Percentiles rank a stretch among this genome's conserved stretches.
phyloP scores from a whole-genome alignment of 2,329 filamentous ascomycete genomes.

The Fusarium sp. region DNA sequence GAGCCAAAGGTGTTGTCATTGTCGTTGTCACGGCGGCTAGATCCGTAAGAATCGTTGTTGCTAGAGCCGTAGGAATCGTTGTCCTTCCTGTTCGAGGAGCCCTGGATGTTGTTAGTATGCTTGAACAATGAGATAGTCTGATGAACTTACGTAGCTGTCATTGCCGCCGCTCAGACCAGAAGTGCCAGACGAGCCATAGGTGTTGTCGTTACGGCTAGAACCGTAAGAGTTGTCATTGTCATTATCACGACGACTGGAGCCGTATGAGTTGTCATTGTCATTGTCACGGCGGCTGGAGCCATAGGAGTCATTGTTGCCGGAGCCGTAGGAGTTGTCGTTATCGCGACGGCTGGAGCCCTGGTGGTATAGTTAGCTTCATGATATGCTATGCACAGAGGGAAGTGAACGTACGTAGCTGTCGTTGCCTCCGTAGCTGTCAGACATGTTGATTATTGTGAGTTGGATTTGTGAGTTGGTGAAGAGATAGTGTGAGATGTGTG shows the following conservation, averaged over 20 bases:
- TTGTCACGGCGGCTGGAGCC: slow-evolving; percentile 25
- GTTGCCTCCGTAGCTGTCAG: slow-evolving; percentile 58
- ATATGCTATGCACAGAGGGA: neutral
- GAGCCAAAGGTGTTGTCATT: slow-evolving; percentile 22
- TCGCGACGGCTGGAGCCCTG: slow-evolving; percentile 37
- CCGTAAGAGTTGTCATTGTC: slow-evolving; percentile 20
- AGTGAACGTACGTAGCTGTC: slow-evolving; percentile 46
- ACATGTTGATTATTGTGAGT: slow-evolving; percentile 53
- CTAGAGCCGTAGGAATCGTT: slow-evolving; percentile 13
- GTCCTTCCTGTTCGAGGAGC: neutral
- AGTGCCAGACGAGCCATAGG: slow-evolving; percentile 3
- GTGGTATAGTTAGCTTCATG: slow-evolving; percentile 10
- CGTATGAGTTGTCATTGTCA: slow-evolving; percentile 4
- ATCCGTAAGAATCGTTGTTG: slow-evolving; percentile 10
- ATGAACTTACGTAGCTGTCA: slow-evolving; percentile 7
- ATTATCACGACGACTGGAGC: slow-evolving; percentile 17
- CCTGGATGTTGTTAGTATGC: slow-evolving; percentile 6
- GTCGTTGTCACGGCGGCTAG: slow-evolving; percentile 1
- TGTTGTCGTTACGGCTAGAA: slow-evolving; percentile 10
- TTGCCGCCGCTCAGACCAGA: neutral
- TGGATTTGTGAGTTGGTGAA: neutral
- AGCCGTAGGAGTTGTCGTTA: slow-evolving; percentile 18
- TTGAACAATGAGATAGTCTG: neutral
- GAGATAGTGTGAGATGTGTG: slow-evolving; percentile 11
- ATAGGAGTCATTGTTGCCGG: slow-evolving; percentile 1